Evolutionary conservation across 2,329 filamentous ascomycete species (phyloP).

Genomic region (Sporothrix pallida): DNA sequence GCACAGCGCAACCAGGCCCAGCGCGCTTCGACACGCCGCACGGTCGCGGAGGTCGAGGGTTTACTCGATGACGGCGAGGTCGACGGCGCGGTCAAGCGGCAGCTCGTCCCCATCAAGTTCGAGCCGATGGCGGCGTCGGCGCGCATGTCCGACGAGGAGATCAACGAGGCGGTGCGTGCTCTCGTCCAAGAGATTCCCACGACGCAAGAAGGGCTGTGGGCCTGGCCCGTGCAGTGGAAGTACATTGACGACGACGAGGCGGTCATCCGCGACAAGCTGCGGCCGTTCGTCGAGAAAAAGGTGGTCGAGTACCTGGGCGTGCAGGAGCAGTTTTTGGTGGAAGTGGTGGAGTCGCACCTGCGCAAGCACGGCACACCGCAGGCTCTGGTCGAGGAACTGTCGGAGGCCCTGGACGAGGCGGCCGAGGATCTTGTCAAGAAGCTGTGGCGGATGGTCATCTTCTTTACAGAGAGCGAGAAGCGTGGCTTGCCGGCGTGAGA

Average conservation of each 20-base stretch:
- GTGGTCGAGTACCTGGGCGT: constrained; percentile 95
- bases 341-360: constrained; percentile 88
- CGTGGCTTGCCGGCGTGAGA: constrained; percentile 70
- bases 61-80: constrained; percentile 95
- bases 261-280: constrained; percentile 72
- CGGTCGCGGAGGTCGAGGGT: constrained; percentile 91
- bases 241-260: constrained; percentile 82
- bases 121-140: constrained; percentile 70
- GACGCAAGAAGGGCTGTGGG: constrained; percentile 85
- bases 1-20: constrained; percentile 73
- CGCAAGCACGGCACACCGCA: constrained; percentile 75
- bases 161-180: constrained; percentile 78
- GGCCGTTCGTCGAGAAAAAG: constrained; percentile 97
- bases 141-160: constrained; percentile 82
- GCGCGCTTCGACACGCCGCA: constrained; percentile 68
- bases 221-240: constrained; percentile 93
- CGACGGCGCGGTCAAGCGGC: constrained; percentile 67
- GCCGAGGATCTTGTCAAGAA: constrained; percentile 94
- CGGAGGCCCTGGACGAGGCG: constrained; percentile 91
- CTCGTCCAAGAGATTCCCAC: constrained; percentile 89
- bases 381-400: constrained; percentile 82
- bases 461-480: constrained; percentile 95
- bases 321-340: constrained; percentile 93
- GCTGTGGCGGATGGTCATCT: constrained; percentile 97
- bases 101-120: constrained; percentile 82